Evolutionary conservation across 2,329 filamentous ascomycete genomes (phyloP), one percentile per base, ranked within the genome.

Genomic region (Fusarium algeriense): DNA sequence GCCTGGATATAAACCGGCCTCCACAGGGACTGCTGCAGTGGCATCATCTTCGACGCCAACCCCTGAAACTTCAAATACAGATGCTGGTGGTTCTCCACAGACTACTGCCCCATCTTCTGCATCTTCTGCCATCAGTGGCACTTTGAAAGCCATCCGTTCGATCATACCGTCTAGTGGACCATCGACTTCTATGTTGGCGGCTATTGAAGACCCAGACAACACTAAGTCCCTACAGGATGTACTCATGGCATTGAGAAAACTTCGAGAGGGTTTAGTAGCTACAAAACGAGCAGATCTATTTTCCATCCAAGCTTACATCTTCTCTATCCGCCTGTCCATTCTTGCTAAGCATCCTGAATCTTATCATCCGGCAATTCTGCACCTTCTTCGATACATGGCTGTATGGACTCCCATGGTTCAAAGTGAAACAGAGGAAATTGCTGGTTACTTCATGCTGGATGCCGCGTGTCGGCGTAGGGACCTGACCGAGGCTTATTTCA

Each of bases 221-320:
- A 86, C 88, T 15, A 88, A 89, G 72, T 90, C 92, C 71, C 87
- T 98, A 34, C 88, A 91, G 4, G 89, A 88, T 23, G 90, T 98
- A 56, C 86, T 98, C 58, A 88, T 93, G 76, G 93, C 95, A 6
- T 91, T 98, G 78, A 91, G 96, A 69, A 98, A 98, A 80, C 88
- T 99, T 35, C 90, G 96, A 61, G 96, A 99, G 83, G 95, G 92
- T 28, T 91, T 98, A 50, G 89, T 97, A 5, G 93, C 93, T 15
- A 91, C 92, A 12, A 89, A 90, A 57, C 90, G 95, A 23, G 84
- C 86, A 38, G 93, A 97, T 78, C 85, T 89, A 56, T 99, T 99
- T 81, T 91, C 95, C 2, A 90, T 92, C n/a, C 91, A 94, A 74
- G 93, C 91, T 19, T 97, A 98, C 81, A 90, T 97, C 69, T 98